Conservation (phyloP, 2,329 filamentous ascomycete genomes). For the Penicillium sp. region DNA sequence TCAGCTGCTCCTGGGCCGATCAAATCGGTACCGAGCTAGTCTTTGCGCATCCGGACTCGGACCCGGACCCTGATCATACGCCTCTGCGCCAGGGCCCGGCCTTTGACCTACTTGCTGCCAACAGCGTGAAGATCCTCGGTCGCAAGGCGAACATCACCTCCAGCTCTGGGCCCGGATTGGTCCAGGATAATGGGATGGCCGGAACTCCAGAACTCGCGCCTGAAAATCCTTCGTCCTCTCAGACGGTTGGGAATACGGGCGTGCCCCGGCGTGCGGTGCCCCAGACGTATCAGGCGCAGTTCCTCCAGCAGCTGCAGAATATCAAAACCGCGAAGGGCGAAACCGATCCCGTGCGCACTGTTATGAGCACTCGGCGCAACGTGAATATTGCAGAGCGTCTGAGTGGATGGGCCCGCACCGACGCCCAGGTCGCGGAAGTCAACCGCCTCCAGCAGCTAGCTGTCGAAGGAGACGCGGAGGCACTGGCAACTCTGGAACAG, state of each 20-base stretch:
- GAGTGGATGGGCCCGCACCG: constrained; percentile 38
- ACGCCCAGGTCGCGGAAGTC: constrained; percentile 37
- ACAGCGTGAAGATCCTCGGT: constrained; percentile 67
- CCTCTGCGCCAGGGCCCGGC: constrained; percentile 41
- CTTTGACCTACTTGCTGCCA: constrained; percentile 71
- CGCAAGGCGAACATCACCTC: constrained; percentile 60
- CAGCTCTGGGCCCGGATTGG: constrained; percentile 30
- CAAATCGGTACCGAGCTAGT: constrained; percentile 82
- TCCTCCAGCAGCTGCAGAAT: constrained; percentile 64
- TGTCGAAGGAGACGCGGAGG: constrained; percentile 36
- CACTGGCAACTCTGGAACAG: constrained; percentile 35
- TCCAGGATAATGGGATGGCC: neutral
- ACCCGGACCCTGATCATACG: constrained; percentile 37
- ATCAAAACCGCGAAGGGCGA: constrained; percentile 65
- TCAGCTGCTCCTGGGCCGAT: constrained; percentile 76
- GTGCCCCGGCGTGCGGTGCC: constrained; percentile 27
- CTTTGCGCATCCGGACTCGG: constrained; percentile 52
- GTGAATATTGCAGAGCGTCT: constrained; percentile 33
- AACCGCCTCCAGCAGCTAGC: constrained; percentile 38
- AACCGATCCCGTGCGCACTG: constrained; percentile 61
- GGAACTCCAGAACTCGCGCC: constrained; percentile 1
- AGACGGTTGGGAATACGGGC: neutral
- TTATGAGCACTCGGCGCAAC: constrained; percentile 48
- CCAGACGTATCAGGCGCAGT: constrained; percentile 49
- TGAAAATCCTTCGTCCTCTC: constrained; percentile 1